Percentiles rank a stretch among this genome's conserved stretches.
phyloP scores from a whole-genome alignment of 345 rosid species.

The Hypericum androsaemum region DNA sequence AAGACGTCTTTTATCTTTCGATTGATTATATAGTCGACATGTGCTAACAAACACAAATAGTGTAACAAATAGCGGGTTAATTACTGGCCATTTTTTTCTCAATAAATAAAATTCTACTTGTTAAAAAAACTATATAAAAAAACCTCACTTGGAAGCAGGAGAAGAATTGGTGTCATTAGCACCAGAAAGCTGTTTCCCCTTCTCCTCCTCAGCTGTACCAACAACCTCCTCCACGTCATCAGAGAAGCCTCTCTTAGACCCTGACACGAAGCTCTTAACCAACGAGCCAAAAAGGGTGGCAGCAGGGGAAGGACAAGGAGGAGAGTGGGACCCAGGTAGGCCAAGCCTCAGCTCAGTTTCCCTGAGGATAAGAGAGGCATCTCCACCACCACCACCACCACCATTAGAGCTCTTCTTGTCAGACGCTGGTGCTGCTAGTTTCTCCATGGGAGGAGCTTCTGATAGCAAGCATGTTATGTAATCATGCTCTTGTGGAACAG shows the following conservation, averaged over 20 bases:
- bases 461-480: slow-evolving; percentile 32
- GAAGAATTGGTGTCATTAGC: slow-evolving; percentile 31
- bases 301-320: slow-evolving; percentile 15
- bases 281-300: slow-evolving; percentile 49
- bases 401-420: no score
- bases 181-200: slow-evolving; percentile 23
- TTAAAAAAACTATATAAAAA: slow-evolving; percentile 1
- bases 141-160: slow-evolving; percentile 56
- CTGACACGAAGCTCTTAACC: slow-evolving; percentile 37
- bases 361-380: slow-evolving; percentile 35
- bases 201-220: slow-evolving; percentile 28
- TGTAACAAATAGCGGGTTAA: no score
- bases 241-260: slow-evolving; percentile 61
- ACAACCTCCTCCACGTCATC: slow-evolving; percentile 40
- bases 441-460: slow-evolving; percentile 27
- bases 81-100: no score
- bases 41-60: no score
- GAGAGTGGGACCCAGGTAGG: slow-evolving; percentile 54
- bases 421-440: slow-evolving; percentile 2
- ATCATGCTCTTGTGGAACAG: slow-evolving; percentile 48
- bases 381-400: no score
- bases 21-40: no score
- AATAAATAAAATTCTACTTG: no score
- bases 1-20: no score
- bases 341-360: slow-evolving; percentile 70